Conservation (phyloP, 2,329 filamentous ascomycete genomes). For the Colletotrichum destructivum region DNA sequence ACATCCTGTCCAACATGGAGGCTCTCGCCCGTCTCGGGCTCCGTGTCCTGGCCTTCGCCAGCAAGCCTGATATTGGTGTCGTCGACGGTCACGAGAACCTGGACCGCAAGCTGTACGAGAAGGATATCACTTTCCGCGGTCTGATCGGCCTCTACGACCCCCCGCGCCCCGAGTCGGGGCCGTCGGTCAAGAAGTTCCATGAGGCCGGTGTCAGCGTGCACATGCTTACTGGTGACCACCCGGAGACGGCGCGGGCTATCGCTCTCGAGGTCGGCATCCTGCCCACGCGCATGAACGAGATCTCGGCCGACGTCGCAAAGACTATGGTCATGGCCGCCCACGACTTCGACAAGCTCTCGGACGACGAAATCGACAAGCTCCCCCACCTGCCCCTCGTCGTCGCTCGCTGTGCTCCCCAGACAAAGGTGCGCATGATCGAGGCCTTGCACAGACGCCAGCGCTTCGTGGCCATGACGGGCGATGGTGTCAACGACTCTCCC, state of each 20-base stretch:
- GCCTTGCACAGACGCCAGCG: conserved; percentile 75
- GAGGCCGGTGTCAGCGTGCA: conserved; percentile 75
- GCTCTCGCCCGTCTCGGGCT: conserved; percentile 76
- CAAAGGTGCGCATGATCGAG: conserved; percentile 81
- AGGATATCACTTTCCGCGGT: conserved; percentile 75
- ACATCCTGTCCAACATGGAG: conserved; percentile 79
- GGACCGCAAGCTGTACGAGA: conserved; percentile 71
- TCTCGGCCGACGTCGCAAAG: conserved; percentile 69
- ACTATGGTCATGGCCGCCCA: conserved; percentile 77
- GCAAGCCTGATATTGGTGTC: conserved; percentile 57
- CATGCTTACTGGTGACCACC: conserved; percentile 81
- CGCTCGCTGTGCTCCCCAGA: conserved; percentile 76
- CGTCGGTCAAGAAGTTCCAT: conserved; percentile 71
- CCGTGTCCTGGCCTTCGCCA: conserved; percentile 78
- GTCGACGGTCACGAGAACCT: conserved; percentile 58
- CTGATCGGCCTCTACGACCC: conserved; percentile 82
- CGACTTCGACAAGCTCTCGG: conserved; percentile 77
- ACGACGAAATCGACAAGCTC: conserved; percentile 73
- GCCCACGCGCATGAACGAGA: conserved; percentile 62
- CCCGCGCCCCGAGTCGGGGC: conserved; percentile 76
- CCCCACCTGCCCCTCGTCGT: conserved; percentile 76
- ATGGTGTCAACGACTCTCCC: conserved; percentile 80
- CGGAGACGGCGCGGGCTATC: conserved; percentile 75
- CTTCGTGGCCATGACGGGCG: conserved; percentile 81
- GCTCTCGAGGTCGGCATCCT: conserved; percentile 76